A percentile compares a stretch with the other conserved stretches of the same genome.
Evolutionary conservation across 2,329 filamentous ascomycete species (phyloP).

Genomic region (Hypoxylon sp.): DNA sequence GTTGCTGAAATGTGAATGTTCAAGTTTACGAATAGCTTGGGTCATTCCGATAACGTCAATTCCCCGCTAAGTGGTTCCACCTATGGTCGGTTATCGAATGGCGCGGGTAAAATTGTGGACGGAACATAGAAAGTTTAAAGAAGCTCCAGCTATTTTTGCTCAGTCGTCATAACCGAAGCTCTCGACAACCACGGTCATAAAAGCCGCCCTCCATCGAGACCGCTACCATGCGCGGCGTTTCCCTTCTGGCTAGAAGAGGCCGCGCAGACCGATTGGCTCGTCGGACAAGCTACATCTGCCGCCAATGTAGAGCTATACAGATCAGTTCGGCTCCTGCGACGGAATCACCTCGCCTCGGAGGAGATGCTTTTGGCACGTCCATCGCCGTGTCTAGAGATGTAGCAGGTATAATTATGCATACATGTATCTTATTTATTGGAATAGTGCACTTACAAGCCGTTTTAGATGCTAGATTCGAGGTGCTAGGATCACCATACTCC

Average conservation of each 20-base stretch:
- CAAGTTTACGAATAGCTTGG: background rate
- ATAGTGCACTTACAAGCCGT: slow-evolving; percentile 12
- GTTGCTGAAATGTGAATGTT: background rate
- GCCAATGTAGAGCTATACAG: slow-evolving; percentile 72
- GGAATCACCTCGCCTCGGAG: slow-evolving; percentile 64
- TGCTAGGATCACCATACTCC: slow-evolving; percentile 91
- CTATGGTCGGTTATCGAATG: slow-evolving; percentile 18
- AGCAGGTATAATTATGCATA: slow-evolving; percentile 61
- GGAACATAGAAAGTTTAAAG: slow-evolving; percentile 10
- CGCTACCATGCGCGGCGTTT: slow-evolving; percentile 52
- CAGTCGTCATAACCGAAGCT: slow-evolving; percentile 33
- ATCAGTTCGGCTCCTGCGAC: slow-evolving; percentile 74
- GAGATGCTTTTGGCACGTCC: slow-evolving; percentile 70
- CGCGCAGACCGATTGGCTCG: slow-evolving; percentile 45
- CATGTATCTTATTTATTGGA: background rate
- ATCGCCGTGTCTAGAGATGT: slow-evolving; percentile 63
- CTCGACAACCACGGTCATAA: slow-evolving; percentile 19
- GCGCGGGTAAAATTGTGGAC: slow-evolving; percentile 5
- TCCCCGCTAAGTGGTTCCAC: background rate
- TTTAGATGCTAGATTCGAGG: slow-evolving; percentile 93
- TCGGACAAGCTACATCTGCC: slow-evolving; percentile 61
- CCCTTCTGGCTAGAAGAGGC: slow-evolving; percentile 48
- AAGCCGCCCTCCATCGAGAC: slow-evolving; percentile 11
- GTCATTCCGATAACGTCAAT: slow-evolving; percentile 10
- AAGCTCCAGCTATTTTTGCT: slow-evolving; percentile 31